phyloP scores from a whole-genome alignment of 140 eudicot genomes.

The Ambrosia hybrid region DNA sequence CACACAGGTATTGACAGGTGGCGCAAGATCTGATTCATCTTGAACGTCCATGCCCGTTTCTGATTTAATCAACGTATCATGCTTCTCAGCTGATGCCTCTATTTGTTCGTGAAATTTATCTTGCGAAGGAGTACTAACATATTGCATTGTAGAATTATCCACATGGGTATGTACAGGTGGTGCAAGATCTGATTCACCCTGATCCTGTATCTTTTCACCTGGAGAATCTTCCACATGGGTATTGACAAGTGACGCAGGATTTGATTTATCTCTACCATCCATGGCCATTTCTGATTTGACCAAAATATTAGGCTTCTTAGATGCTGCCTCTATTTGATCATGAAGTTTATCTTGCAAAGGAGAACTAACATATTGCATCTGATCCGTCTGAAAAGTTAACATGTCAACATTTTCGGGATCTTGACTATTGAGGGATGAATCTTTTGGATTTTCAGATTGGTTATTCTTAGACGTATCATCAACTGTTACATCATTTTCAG shows the following conservation, averaged over 20 bases:
- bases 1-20: conserved; percentile 26
- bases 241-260: conserved; percentile 25
- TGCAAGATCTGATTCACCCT: conserved; percentile 15
- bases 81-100: conserved; percentile 26
- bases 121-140: conserved; percentile 35
- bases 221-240: conserved; percentile 22
- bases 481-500: conserved; percentile 34
- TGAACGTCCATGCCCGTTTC: conserved; percentile 18
- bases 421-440: conserved; percentile 14
- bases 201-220: conserved; percentile 24
- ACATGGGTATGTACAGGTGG: conserved; percentile 26
- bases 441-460: conserved; percentile 26
- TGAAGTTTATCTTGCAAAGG: conserved; percentile 33
- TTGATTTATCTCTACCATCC: conserved; percentile 18
- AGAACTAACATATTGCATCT: conserved; percentile 32
- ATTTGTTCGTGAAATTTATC: conserved; percentile 25
- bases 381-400: conserved; percentile 28
- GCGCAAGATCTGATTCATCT: conserved; percentile 19
- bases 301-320: conserved; percentile 26
- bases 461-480: conserved; percentile 17
- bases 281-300: conserved; percentile 19
- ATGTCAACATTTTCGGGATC: conserved; percentile 29
- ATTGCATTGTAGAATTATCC: conserved; percentile 21
- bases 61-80: conserved; percentile 17
- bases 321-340: conserved; percentile 25